Conservation (phyloP, 495 filamentous ascomycete genomes). For the Daldinia caldariorum region DNA sequence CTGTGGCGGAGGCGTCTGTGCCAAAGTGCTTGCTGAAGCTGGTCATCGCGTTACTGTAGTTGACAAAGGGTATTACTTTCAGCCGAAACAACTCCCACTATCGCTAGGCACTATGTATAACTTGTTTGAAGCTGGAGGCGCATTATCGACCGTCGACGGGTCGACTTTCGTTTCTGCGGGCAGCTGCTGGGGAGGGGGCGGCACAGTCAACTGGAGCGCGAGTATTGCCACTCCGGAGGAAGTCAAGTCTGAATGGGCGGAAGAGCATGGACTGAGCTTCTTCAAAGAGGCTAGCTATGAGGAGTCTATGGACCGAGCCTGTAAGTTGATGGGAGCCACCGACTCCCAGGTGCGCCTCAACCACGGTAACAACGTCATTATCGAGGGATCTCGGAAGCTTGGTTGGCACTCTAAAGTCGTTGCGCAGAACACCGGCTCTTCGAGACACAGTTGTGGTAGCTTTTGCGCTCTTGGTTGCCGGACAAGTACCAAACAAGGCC, state of each 20-base stretch:
- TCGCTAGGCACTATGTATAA: slow-evolving; percentile 59
- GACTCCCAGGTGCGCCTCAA: slow-evolving; percentile 67
- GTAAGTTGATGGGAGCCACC: slow-evolving; percentile 66
- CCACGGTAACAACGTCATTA: slow-evolving; percentile 65
- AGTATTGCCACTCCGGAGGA: slow-evolving; percentile 71
- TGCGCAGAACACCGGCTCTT: slow-evolving; percentile 74
- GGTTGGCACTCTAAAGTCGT: slow-evolving; percentile 71
- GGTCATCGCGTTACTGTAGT: slow-evolving; percentile 75
- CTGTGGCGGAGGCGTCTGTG: slow-evolving; percentile 78
- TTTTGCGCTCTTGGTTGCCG: slow-evolving; percentile 73
- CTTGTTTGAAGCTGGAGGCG: slow-evolving; percentile 63
- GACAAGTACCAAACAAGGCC: slow-evolving; percentile 71
- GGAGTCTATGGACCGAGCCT: slow-evolving; percentile 67
- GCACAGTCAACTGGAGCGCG: slow-evolving; percentile 79
- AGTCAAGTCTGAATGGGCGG: slow-evolving; percentile 78
- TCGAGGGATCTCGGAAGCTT: slow-evolving; percentile 74
- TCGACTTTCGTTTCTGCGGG: slow-evolving; percentile 67
- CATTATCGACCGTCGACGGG: slow-evolving; percentile 64
- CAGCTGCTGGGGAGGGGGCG: slow-evolving; percentile 76
- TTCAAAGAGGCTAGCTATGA: slow-evolving; percentile 75
- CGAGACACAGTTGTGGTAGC: slow-evolving; percentile 71
- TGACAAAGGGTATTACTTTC: slow-evolving; percentile 74
- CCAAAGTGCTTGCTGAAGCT: slow-evolving; percentile 77
- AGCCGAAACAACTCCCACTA: slow-evolving; percentile 71
- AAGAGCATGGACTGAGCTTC: slow-evolving; percentile 65